A percentile compares a stretch with the other conserved stretches of the same genome.
phyloP scores from a whole-genome alignment of 768 basidiomycete species.

The Ramaria sp. region DNA sequence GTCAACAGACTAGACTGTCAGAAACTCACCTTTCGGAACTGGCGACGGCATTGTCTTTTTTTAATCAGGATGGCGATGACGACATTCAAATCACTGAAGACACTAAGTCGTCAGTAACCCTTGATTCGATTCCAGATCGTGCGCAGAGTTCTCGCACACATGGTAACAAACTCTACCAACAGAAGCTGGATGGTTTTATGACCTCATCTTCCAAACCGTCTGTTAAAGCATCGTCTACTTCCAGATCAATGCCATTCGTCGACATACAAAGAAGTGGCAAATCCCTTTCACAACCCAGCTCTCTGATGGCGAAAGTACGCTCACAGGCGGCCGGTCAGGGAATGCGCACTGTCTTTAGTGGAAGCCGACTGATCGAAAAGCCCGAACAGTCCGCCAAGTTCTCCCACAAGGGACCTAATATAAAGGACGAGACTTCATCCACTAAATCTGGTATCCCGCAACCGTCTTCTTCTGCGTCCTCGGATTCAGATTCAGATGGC shows the following conservation, averaged over 20 bases:
- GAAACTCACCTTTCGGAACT: constrained; percentile 50
- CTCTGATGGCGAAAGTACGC: not conserved
- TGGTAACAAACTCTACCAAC: not conserved
- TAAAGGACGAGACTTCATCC: not conserved
- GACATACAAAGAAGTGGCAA: not conserved
- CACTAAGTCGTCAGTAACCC: not conserved
- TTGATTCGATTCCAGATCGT: not conserved
- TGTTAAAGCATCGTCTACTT: not conserved
- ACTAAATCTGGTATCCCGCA: not conserved
- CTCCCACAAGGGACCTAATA: not conserved
- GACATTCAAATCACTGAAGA: constrained; percentile 28
- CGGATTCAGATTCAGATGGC: constrained; percentile 35
- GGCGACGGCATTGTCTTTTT: constrained; percentile 53
- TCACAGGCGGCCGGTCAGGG: not conserved
- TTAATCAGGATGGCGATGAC: constrained; percentile 46
- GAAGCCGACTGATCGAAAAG: not conserved
- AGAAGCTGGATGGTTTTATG: not conserved
- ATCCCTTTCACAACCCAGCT: not conserved
- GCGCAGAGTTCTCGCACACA: not conserved
- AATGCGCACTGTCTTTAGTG: not conserved
- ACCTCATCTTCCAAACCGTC: not conserved
- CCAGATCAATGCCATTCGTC: not conserved
- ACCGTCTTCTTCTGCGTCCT: constrained; percentile 17
- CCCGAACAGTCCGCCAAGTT: not conserved
- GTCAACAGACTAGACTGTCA: constrained; percentile 44